A percentile compares a stretch with the other conserved stretches of the same genome.
phyloP scores from a whole-genome alignment of 208 protist species.

The Zelonia costaricensis region DNA sequence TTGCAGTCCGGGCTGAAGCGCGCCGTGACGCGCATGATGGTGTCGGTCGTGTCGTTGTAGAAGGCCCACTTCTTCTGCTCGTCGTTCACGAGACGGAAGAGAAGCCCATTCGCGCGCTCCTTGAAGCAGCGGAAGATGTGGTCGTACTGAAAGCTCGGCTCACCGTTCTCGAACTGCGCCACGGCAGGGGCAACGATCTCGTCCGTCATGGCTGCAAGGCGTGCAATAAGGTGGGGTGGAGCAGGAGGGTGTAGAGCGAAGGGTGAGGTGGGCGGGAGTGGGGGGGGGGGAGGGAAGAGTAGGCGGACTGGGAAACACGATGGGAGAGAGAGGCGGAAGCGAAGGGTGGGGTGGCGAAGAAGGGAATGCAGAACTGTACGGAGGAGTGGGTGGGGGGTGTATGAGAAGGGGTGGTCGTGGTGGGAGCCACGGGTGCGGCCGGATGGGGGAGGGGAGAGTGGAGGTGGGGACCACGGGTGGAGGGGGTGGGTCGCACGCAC shows the following conservation, averaged over 20 bases:
- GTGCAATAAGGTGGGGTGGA: not conserved
- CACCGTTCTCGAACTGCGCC: slow-evolving; percentile 28
- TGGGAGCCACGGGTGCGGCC: too few species aligned
- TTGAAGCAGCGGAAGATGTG: slow-evolving; percentile 63
- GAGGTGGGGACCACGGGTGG: too few species aligned
- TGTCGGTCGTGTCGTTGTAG: slow-evolving; percentile 62
- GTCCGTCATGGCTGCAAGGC: slow-evolving; percentile 22
- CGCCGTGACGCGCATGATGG: slow-evolving; percentile 32
- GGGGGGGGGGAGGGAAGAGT: not conserved
- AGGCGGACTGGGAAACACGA: not conserved
- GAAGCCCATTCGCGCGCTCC: slow-evolving; percentile 33
- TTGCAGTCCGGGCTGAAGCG: slow-evolving; percentile 27
- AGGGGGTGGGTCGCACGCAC: too few species aligned
- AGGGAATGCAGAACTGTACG: slow-evolving; percentile 6
- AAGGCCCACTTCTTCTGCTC: slow-evolving; percentile 48
- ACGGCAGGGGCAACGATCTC: slow-evolving; percentile 16
- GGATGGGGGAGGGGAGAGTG: too few species aligned
- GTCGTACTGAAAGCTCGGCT: slow-evolving; percentile 29
- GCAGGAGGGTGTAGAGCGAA: too few species aligned
- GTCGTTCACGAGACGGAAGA: slow-evolving; percentile 55
- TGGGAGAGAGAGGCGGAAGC: not conserved
- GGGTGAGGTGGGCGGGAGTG: not conserved
- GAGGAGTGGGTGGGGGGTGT: not conserved
- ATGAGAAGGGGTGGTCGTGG: too few species aligned
- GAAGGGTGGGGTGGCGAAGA: slow-evolving; percentile 1